phyloP scores from a whole-genome alignment of 257 asterid genomes.

The Scutellaria galericulata region DNA sequence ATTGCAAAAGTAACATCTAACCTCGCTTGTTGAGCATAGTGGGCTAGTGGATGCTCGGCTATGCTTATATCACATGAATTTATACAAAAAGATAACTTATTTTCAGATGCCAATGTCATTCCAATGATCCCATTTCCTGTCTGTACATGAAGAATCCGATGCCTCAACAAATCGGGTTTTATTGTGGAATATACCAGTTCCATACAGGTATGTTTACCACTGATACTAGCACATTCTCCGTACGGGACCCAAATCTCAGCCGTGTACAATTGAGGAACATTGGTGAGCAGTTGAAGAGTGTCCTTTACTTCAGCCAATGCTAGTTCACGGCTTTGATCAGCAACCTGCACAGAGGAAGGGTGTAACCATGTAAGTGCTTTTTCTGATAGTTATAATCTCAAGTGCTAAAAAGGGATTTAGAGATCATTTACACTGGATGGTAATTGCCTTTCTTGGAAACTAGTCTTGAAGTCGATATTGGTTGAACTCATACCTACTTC shows the following conservation, averaged over 20 bases:
- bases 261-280: not conserved
- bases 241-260: constrained; percentile 1
- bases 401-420: too few relatives aligned
- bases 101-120: constrained; percentile 17
- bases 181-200: not conserved
- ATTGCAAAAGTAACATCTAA: constrained; percentile 24
- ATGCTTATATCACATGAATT: constrained; percentile 11
- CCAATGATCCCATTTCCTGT: constrained; percentile 28
- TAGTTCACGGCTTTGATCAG: too few relatives aligned
- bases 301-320: too few relatives aligned
- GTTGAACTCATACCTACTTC: too few relatives aligned
- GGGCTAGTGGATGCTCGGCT: constrained; percentile 20
- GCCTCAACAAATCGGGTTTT: not conserved
- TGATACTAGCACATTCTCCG: not conserved
- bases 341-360: too few relatives aligned
- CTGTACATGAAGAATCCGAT: not conserved
- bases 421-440: too few relatives aligned
- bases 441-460: too few relatives aligned
- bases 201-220: not conserved
- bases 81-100: constrained; percentile 13
- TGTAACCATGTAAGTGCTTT: too few relatives aligned
- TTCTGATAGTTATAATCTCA: too few relatives aligned
- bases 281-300: not conserved
- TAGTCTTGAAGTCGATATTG: too few relatives aligned
- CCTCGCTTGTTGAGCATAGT: not conserved